Conservation (phyloP, 331 rosid genomes). For the Pyracantha coccinea region DNA sequence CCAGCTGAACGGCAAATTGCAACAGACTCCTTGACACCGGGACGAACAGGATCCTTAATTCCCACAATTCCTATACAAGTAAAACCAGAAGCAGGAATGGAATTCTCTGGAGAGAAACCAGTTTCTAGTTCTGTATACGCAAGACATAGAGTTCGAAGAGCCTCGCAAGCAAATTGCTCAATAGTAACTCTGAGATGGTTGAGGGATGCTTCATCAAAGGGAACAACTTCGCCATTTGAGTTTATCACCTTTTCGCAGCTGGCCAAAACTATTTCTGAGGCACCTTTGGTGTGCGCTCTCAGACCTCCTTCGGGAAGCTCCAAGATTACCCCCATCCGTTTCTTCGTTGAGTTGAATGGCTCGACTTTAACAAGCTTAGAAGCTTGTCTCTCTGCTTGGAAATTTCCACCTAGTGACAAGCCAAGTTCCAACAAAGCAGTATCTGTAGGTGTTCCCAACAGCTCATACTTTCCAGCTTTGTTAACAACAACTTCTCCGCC, state of each 20-base stretch:
- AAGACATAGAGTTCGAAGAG: conserved; percentile 88
- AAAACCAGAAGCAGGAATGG: conserved; percentile 77
- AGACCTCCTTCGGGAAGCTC: conserved; percentile 67
- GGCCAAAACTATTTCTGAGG: conserved; percentile 83
- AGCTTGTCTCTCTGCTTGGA: conserved; percentile 57
- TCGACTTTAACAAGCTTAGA: conserved; percentile 69
- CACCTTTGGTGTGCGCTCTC: conserved; percentile 88
- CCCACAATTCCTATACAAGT: conserved; percentile 90
- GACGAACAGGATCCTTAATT: conserved; percentile 97
- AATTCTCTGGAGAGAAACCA: conserved; percentile 47
- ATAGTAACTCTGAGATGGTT: conserved; percentile 53
- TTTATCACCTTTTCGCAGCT: conserved; percentile 75
- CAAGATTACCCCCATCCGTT: conserved; percentile 81
- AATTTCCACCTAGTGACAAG: conserved; percentile 74
- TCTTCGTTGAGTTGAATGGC: conserved; percentile 91
- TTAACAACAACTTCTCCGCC: conserved; percentile 89
- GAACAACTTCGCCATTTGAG: conserved; percentile 63
- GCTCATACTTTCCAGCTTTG: conserved; percentile 67
- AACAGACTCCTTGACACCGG: conserved; percentile 94
- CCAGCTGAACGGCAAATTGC: conserved; percentile 93
- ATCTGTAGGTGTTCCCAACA: conserved; percentile 89
- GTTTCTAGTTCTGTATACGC: conserved; percentile 71
- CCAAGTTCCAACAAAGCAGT: conserved; percentile 82
- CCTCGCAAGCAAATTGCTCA: conserved; percentile 78
- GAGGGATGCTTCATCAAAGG: conserved; percentile 59